Conservation (phyloP, 2,329 filamentous ascomycete species). For the Pseudophaeomoniella oleicola region DNA sequence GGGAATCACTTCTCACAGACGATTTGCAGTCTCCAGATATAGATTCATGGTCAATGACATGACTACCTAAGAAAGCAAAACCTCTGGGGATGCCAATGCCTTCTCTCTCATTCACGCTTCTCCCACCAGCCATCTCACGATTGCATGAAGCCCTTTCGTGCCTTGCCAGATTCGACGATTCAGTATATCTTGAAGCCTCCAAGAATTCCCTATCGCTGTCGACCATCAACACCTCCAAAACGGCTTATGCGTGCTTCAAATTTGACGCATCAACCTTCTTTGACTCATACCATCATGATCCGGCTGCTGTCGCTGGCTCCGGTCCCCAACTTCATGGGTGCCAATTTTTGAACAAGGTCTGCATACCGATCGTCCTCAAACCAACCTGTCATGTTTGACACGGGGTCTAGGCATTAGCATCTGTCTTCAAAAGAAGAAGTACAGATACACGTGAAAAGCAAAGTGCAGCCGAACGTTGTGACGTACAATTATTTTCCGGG, state of each 20-base stretch:
- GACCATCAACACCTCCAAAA: slow-evolving; percentile 47
- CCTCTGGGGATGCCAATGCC: slow-evolving; percentile 20
- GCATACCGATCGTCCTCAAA: too few relatives aligned
- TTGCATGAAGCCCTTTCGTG: slow-evolving; percentile 47
- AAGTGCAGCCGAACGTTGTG: slow-evolving; percentile 45
- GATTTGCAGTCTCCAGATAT: too few relatives aligned
- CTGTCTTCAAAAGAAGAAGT: slow-evolving; percentile 46
- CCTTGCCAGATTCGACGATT: slow-evolving; percentile 49
- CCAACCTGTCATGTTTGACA: too few relatives aligned
- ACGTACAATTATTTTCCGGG: slow-evolving; percentile 44
- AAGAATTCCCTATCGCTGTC: slow-evolving; percentile 41
- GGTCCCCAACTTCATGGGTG: neutral
- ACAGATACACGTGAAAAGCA: slow-evolving; percentile 42
- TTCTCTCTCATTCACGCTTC: slow-evolving; percentile 36
- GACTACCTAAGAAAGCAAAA: too few relatives aligned
- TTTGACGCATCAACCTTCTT: slow-evolving; percentile 43
- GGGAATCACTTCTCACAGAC: too few relatives aligned
- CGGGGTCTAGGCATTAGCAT: slow-evolving; percentile 44
- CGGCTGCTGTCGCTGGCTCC: too few relatives aligned
- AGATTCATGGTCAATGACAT: too few relatives aligned
- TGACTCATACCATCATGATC: slow-evolving; percentile 32
- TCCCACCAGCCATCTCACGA: slow-evolving; percentile 38
- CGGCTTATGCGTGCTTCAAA: slow-evolving; percentile 46
- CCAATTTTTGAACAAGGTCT: slow-evolving; percentile 1
- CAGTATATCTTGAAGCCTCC: slow-evolving; percentile 46